Base-by-base conservation (phyloP, 441 rosid species). In the Erodium texanum region DNA sequence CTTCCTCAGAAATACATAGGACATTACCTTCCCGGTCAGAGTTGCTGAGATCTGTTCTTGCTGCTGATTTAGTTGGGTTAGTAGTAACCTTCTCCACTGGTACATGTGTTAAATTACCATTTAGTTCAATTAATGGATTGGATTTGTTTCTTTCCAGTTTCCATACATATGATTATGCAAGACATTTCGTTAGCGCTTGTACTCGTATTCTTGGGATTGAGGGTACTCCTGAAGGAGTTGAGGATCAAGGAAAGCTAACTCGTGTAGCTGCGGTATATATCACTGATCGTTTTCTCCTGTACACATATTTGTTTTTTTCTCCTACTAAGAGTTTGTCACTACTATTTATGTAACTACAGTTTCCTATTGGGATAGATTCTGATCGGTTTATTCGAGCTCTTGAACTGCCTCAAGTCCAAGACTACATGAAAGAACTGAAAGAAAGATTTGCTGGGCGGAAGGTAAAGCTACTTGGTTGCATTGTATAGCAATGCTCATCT, bases 151-250 rank as follows among this genome's bases (percentile, higher is more conserved):
- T 36, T 75, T 80, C 66, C 92, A 95, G 99, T 23, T 95, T 95
- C 73, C 99, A 95, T 66, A 95, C 98, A 23, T 95, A 95, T 80
- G 99, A 95, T 80, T 95, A 92, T 78, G 99, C 99, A 74, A 86
- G 99, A 75, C 99, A 95, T 69, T 95, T 95, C 80, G 99, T 95
- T 74, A 95, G 99, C 70, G 97, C 99, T 29, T 95, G 99, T 71
- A 90, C 99, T 69, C 95, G 99, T 74, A 95, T 95, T 71, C 96
- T 95, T 83, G 99, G 97, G 72, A 86, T 90, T 66, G 99, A 95
- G 80, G 99, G 98, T 70, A 95, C 99, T 65, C 99, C 98, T 66
- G 98, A 95, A 74, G 99, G 99, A 73, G 99, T 95, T 68, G 99
- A 92, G 75, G 90, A 90, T 84, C 98, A 95, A 82, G 99, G 97